Conservation (phyloP, 2,329 filamentous ascomycete species). For the Ophiocordyceps camponoti-floridani region DNA sequence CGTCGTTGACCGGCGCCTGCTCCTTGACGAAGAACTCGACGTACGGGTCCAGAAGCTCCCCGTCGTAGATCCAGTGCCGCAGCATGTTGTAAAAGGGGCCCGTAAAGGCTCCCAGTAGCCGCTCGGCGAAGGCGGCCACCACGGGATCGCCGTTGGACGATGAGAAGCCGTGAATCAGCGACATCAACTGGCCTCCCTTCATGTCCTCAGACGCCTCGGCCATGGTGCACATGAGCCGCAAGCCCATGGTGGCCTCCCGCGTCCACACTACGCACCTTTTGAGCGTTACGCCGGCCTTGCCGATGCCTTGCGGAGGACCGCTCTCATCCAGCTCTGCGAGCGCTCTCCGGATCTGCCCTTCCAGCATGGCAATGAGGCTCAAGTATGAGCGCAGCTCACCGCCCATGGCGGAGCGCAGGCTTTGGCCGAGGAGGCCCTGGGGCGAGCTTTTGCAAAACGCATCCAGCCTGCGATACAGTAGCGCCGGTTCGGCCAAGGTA, state of each 20-base stretch:
- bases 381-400: constrained; percentile 79
- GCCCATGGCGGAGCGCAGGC: constrained; percentile 70
- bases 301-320: constrained; percentile 50
- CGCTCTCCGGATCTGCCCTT: constrained; percentile 77
- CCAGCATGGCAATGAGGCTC: constrained; percentile 75
- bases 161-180: constrained; percentile 82
- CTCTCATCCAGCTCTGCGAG: constrained; percentile 54
- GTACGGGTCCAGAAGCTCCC: constrained; percentile 91
- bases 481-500: constrained; percentile 75
- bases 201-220: constrained; percentile 72
- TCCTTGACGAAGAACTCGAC: constrained; percentile 90
- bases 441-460: constrained; percentile 68
- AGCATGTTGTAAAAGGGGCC: constrained; percentile 94
- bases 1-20: constrained; percentile 31
- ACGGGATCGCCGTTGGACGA: constrained; percentile 90
- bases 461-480: constrained; percentile 72
- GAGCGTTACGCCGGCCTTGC: constrained; percentile 78
- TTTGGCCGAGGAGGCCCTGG: constrained; percentile 78
- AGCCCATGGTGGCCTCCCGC: constrained; percentile 85
- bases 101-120: constrained; percentile 71
- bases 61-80: constrained; percentile 94
- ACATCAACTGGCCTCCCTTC: constrained; percentile 82
- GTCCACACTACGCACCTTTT: constrained; percentile 97
- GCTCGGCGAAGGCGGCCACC: constrained; percentile 81
- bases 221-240: constrained; percentile 85